Percentiles rank a stretch among this genome's conserved stretches.
These are phyloP conservation scores for Pelargonium fulgidum DNA, from an alignment of 441 rosid species.

Conservation along the genomic window DNA sequence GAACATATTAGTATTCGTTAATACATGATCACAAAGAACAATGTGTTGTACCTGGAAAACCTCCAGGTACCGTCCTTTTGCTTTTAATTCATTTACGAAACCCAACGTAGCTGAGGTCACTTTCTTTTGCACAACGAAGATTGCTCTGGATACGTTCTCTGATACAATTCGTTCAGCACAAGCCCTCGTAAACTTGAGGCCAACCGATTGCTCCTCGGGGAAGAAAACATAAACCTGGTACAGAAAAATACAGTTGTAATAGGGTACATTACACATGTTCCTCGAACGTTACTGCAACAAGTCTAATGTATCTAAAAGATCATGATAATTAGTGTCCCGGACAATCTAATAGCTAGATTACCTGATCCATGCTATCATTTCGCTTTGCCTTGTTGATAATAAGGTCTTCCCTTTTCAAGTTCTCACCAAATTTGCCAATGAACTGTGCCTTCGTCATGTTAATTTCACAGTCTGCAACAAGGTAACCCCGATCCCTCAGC, in stretches of 20 bases:
- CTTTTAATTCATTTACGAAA: constrained; percentile 55
- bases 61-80: constrained; percentile 63
- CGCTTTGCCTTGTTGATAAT: constrained; percentile 49
- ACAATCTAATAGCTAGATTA: constrained; percentile 13
- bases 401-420: constrained; percentile 85
- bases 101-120: constrained; percentile 82
- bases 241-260: no score
- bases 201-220: constrained; percentile 83
- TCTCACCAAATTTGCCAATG: constrained; percentile 49
- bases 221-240: constrained; percentile 77
- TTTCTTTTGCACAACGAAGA: constrained; percentile 72
- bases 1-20: no score
- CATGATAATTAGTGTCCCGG: no score
- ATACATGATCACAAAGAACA: no score
- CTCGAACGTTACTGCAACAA: no score
- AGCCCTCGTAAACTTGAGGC: constrained; percentile 86
- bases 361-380: constrained; percentile 56
- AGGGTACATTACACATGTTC: no score
- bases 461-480: constrained; percentile 53
- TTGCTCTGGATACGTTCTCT: constrained; percentile 71
- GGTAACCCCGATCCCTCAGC: constrained; percentile 70
- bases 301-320: no score
- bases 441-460: constrained; percentile 48
- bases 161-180: constrained; percentile 75
- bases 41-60: constrained; percentile 60